These are phyloP conservation scores for Melaleuca alternifolia DNA, from an alignment of 345 rosid species.

Conservation along the genomic window DNA sequence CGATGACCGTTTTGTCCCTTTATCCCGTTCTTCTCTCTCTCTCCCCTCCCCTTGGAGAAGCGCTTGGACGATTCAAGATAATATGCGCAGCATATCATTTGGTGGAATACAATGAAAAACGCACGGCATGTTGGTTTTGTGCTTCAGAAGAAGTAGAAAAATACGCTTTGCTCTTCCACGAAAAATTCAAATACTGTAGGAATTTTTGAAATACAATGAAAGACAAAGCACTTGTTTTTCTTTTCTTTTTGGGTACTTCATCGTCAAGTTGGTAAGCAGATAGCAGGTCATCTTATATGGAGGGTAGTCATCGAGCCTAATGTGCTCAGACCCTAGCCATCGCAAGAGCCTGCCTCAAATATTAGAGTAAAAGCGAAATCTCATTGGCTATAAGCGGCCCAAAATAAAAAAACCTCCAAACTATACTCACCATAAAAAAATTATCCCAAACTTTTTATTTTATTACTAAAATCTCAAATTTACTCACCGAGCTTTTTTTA, in stretches of 20 bases:
- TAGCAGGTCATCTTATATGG: background rate
- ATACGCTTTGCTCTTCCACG: background rate
- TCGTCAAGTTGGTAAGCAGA: too few species aligned
- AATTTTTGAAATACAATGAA: background rate
- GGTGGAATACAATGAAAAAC: background rate
- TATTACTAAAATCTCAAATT: too few species aligned
- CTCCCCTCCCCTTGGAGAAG: background rate
- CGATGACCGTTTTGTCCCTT: background rate
- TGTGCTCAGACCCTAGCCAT: too few species aligned
- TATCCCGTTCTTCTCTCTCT: too few species aligned
- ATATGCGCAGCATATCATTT: background rate
- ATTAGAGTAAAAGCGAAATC: background rate
- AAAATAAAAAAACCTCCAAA: background rate
- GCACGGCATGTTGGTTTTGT: background rate
- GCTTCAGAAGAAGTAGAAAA: background rate
- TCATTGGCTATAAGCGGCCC: background rate
- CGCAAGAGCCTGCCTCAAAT: background rate
- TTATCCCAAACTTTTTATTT: too few species aligned
- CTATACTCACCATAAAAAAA: too few species aligned
- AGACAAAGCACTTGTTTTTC: background rate
- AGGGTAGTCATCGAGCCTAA: background rate
- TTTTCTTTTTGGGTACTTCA: too few species aligned
- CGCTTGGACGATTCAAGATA: background rate
- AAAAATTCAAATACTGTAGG: background rate
- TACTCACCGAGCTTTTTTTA: too few species aligned